Conservation (phyloP, 2,329 filamentous ascomycete genomes). For the Graphilbum fragrans region DNA sequence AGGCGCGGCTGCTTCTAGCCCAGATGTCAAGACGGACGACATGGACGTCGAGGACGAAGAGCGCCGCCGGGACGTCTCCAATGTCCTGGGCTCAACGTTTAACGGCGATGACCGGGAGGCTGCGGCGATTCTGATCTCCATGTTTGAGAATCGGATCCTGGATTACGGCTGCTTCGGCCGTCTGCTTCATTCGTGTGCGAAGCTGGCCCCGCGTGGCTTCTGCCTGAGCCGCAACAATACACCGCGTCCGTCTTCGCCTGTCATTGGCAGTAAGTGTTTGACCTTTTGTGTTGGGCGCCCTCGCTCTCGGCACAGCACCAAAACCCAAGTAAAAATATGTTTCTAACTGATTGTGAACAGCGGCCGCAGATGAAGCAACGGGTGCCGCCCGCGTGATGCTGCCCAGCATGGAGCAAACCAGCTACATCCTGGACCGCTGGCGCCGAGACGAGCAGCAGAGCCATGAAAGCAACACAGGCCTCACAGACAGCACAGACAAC, state of each 20-base stretch:
- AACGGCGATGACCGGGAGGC: neutral
- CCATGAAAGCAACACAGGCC: neutral
- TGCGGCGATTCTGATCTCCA: neutral
- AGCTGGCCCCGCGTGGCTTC: neutral
- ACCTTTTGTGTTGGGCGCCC: neutral
- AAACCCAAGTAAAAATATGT: neutral
- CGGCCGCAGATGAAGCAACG: no score
- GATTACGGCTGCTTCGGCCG: neutral
- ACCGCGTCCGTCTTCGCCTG: neutral
- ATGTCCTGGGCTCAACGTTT: neutral
- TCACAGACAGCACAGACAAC: neutral
- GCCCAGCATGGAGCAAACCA: constrained; percentile 11
- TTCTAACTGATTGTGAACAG: no score
- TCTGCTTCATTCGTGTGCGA: neutral
- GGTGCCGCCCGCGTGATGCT: constrained; percentile 3
- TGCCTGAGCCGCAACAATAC: neutral
- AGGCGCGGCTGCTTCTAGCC: neutral
- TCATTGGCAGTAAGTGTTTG: no score
- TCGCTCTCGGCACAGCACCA: neutral
- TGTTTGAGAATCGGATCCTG: neutral
- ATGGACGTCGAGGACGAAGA: neutral
- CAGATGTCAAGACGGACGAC: neutral
- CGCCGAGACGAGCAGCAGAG: neutral
- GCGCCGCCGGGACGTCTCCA: neutral
- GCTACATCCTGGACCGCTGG: constrained; percentile 9